Conservation (phyloP, 2,329 filamentous ascomycete genomes). For the Aaosphaeria pasadenensis region DNA sequence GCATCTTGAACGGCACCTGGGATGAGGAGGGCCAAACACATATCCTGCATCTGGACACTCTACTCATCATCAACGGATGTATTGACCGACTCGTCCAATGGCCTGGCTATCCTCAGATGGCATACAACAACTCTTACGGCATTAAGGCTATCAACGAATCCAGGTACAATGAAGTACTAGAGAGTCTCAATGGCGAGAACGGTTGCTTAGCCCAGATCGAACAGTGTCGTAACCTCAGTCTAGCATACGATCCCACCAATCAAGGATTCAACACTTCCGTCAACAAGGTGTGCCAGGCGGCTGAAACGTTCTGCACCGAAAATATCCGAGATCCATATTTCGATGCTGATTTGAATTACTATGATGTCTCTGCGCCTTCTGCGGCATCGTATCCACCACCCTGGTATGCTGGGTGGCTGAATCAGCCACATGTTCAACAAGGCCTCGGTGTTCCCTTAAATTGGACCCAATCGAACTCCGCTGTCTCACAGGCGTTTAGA, state of each 20-base stretch:
- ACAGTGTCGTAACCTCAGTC: constrained; percentile 48
- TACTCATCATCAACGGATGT: constrained; percentile 57
- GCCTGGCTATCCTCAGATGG: constrained; percentile 48
- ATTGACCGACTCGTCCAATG: constrained; percentile 51
- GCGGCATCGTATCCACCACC: constrained; percentile 39
- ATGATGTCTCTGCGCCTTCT: constrained; percentile 54
- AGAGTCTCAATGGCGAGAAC: constrained; percentile 43
- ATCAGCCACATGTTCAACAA: constrained; percentile 54
- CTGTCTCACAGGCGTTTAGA: constrained; percentile 48
- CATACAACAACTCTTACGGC: constrained; percentile 60
- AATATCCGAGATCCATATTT: constrained; percentile 47
- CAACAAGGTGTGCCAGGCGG: constrained; percentile 42
- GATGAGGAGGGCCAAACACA: constrained; percentile 32
- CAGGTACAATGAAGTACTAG: constrained; percentile 44
- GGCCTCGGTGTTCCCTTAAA: constrained; percentile 61
- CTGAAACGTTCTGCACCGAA: constrained; percentile 45
- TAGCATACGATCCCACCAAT: constrained; percentile 50
- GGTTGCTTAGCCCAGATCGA: constrained; percentile 56
- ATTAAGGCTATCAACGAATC: constrained; percentile 51
- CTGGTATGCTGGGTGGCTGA: constrained; percentile 56
- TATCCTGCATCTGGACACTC: constrained; percentile 46
- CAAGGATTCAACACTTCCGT: constrained; percentile 35
- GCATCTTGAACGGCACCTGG: constrained; percentile 44
- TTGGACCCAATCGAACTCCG: constrained; percentile 45
- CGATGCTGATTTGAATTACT: constrained; percentile 49